These are phyloP conservation scores for Globisporangium canariense DNA, from an alignment of 352 stramenopile species.

Conservation along the genomic window DNA sequence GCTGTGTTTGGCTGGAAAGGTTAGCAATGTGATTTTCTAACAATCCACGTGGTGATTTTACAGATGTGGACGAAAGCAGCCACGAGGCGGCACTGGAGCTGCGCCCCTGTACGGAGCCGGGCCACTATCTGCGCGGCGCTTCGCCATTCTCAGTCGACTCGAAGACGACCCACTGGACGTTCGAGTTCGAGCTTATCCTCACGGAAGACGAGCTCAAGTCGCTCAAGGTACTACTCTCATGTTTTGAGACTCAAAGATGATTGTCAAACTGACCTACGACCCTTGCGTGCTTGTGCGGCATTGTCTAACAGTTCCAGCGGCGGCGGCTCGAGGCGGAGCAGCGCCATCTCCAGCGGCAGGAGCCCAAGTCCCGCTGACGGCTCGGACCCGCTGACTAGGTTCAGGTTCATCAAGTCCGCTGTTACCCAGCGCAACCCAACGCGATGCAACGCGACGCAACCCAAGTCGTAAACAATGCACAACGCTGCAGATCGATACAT, in stretches of 20 bases:
- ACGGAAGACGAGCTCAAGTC: constrained; percentile 55
- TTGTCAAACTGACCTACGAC: too few species aligned
- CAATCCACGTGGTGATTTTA: neutral
- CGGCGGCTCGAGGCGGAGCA: constrained; percentile 53
- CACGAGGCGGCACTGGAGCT: constrained; percentile 48
- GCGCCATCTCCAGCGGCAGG: constrained; percentile 37
- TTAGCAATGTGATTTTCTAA: too few species aligned
- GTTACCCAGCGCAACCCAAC: too few species aligned
- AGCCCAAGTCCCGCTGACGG: neutral
- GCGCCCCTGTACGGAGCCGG: constrained; percentile 38
- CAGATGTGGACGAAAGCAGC: constrained; percentile 34
- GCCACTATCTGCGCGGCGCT: constrained; percentile 46
- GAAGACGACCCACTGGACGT: constrained; percentile 8
- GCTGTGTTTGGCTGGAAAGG: too few species aligned
- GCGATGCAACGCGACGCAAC: too few species aligned
- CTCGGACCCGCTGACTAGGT: neutral
- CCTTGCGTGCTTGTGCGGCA: neutral
- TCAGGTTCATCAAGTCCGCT: too few species aligned
- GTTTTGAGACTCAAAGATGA: too few species aligned
- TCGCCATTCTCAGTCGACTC: constrained; percentile 18
- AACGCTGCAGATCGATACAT: neutral
- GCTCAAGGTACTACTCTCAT: constrained; percentile 35
- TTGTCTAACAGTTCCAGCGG: constrained; percentile 37
- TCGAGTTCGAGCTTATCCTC: constrained; percentile 62
- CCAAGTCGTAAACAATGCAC: too few species aligned